A percentile compares a stretch with the other conserved stretches of the same genome.
phyloP scores from a whole-genome alignment of 2,329 filamentous ascomycete genomes.

The Aspergillus luchuensis region DNA sequence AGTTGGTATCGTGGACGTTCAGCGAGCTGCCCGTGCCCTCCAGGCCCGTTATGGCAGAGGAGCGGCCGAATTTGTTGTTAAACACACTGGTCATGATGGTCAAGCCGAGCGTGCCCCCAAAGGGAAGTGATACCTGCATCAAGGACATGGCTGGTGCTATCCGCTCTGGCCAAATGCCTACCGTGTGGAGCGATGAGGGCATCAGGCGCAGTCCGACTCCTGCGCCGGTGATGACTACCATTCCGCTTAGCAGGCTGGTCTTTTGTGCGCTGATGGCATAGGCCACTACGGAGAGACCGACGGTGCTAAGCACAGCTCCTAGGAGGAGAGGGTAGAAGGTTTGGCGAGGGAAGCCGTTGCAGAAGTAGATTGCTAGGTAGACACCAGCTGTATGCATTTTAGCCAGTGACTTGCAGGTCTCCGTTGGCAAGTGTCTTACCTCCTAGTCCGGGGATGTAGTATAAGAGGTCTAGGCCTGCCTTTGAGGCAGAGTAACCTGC shows the following conservation, averaged over 20 bases:
- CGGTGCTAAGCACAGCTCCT: constrained; percentile 58
- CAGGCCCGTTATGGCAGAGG: constrained; percentile 34
- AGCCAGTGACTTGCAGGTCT: neutral
- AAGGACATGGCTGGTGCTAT: constrained; percentile 63
- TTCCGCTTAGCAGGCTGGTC: constrained; percentile 59
- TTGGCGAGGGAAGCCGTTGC: constrained; percentile 63
- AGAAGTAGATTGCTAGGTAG: constrained; percentile 60
- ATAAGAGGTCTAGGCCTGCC: constrained; percentile 61
- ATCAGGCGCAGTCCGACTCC: constrained; percentile 68
- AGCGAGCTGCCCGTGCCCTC: constrained; percentile 25
- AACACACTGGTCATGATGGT: constrained; percentile 71
- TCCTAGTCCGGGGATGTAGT: constrained; percentile 65
- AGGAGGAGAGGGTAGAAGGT: constrained; percentile 62
- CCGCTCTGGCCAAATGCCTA: constrained; percentile 61
- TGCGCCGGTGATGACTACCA: constrained; percentile 65
- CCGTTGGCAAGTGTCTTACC: constrained; percentile 38
- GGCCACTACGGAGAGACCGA: constrained; percentile 61
- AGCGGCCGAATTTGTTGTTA: constrained; percentile 56
- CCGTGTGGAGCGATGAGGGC: constrained; percentile 63
- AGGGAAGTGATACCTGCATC: constrained; percentile 60
- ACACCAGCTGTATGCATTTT: constrained; percentile 49
- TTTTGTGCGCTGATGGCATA: constrained; percentile 58
- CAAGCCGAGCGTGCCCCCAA: constrained; percentile 66
- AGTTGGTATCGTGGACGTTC: constrained; percentile 39
- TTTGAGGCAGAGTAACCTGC: constrained; percentile 54